These are phyloP conservation scores for Acanthamoeba divionensis DNA, from an alignment of 208 protist genomes.

Conservation along the genomic window DNA sequence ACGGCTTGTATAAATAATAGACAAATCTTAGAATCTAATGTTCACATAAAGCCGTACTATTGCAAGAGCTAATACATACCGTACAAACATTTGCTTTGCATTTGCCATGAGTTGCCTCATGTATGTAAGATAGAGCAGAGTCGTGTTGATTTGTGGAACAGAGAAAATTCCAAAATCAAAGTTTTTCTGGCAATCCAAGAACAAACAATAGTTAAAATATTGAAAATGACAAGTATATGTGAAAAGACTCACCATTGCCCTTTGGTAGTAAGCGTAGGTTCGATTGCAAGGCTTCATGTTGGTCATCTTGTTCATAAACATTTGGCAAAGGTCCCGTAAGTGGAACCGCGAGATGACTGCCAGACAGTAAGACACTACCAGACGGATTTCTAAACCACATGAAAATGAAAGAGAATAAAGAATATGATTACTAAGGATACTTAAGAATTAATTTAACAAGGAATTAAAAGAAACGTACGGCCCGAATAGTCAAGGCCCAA, in stretches of 20 bases:
- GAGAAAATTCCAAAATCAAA: not conserved
- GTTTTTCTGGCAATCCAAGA: not conserved
- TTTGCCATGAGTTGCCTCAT: not conserved
- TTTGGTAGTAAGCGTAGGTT: not conserved
- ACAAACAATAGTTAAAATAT: not conserved
- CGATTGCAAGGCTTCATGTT: not conserved
- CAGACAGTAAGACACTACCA: not conserved
- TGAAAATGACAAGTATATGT: not conserved
- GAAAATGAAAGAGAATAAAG: not conserved
- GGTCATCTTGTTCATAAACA: conserved; percentile 40
- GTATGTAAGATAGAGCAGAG: conserved; percentile 15
- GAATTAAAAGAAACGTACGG: not conserved
- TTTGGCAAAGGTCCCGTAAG: conserved; percentile 1
- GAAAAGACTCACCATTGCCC: not conserved
- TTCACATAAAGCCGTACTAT: not conserved
- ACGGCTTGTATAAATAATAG: not conserved
- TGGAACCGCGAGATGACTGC: not conserved
- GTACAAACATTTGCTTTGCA: not conserved
- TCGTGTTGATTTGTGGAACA: conserved; percentile 12
- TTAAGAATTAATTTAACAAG: not conserved
- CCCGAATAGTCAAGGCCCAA: not conserved
- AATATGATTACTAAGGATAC: not conserved
- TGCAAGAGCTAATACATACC: not conserved
- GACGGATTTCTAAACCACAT: not conserved
- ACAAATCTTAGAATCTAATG: not conserved